phyloP scores from a whole-genome alignment of 176 grass and related monocot genomes.

The Musa troglodytarum region DNA sequence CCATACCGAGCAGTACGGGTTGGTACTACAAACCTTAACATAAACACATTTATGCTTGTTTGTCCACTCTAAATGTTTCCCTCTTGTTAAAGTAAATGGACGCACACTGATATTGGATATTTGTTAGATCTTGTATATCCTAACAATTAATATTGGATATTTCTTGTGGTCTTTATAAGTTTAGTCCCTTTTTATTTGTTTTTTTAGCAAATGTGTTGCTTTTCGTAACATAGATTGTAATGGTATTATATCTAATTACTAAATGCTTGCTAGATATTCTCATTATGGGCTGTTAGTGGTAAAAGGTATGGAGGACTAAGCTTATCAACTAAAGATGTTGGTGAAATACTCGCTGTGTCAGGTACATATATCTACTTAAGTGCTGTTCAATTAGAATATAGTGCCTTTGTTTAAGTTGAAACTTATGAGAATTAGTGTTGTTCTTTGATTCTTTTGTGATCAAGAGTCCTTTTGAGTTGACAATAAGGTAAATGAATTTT shows the following conservation, averaged over 20 bases:
- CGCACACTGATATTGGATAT: too few species aligned
- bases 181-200: not conserved
- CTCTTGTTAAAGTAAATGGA: too few species aligned
- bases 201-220: not conserved
- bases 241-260: not conserved
- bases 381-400: not conserved
- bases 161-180: not conserved
- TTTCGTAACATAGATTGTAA: not conserved
- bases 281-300: constrained; percentile 72
- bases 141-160: too few species aligned
- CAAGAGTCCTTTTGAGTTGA: not conserved
- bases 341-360: constrained; percentile 56
- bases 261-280: constrained; percentile 59
- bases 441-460: too few species aligned
- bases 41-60: too few species aligned
- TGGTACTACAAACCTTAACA: too few species aligned
- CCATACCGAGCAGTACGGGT: too few species aligned
- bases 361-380: constrained; percentile 23
- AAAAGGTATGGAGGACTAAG: constrained; percentile 74
- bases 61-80: too few species aligned
- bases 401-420: too few species aligned
- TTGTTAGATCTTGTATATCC: too few species aligned
- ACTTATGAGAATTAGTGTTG: too few species aligned
- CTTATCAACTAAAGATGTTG: constrained; percentile 76
- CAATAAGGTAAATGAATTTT: not conserved